Evolutionary conservation across 495 filamentous ascomycete species (phyloP), one percentile per base, ranked within the genome.

Genomic region (Penicillium coffeae): DNA sequence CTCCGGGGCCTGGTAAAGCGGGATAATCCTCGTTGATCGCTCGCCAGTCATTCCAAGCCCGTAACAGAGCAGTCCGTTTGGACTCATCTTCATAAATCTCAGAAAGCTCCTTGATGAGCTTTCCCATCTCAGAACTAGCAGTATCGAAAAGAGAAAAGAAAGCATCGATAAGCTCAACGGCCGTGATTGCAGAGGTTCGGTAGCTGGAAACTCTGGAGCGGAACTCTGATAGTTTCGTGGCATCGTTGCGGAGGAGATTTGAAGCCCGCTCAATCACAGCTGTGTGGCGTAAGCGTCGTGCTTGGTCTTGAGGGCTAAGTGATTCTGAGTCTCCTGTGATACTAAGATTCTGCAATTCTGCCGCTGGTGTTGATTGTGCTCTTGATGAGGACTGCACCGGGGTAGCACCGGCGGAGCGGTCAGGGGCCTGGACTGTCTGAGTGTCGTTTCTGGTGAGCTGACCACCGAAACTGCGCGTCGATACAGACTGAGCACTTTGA

Each of bases 1-100:
- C 85, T 39, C 80, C 74, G 1, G 88, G 73, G 0, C 84, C 82
- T 2, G 91, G 91, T 0, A 98, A 78, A 0, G 88, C 87, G 0
- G 93, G 93, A 59, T 96, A 98, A 67, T 98, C 92, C 67, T 96
- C 93, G 55, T 95, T 92, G 58, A 92, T 89, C 8, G 89, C 90
- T 12, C 87, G 88, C 88, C 93, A 94, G 67, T 96, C 88, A 51
- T 86, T 87, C 92, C 90, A 97, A 3, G 90, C 84, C 54, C 81
- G 86, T 2, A 87, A 79, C 1, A 99, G 76, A 2, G 69, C 74
- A 8, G 81, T 82, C 10, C 77, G 80, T 59, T 95, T 96, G 9
- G 56, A 59, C 35, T 84, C 77, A 40, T 91, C 85, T 54, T 97
- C 90, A 57, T 90, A 99, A 16, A 97, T 85, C 3, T 97, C 94